Percentiles rank a stretch among this genome's conserved stretches.
Evolutionary conservation across 352 stramenopile genomes (phyloP).

Genomic region (Globisporangium megalacanthum): DNA sequence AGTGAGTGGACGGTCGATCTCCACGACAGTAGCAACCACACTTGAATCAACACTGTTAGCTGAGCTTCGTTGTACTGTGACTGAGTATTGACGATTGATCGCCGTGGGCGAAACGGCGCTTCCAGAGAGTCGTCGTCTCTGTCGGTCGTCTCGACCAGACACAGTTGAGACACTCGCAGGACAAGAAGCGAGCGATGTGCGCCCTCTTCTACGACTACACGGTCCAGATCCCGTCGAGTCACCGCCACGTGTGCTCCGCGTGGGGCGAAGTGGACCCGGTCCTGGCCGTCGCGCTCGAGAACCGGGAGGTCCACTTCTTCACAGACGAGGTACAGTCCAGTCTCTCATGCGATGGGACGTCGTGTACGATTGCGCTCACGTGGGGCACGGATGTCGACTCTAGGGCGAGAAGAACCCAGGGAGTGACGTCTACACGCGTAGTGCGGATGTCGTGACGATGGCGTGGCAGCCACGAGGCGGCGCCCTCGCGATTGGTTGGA

Average conservation of each 20-base stretch:
- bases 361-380: neutral
- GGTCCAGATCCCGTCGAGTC: constrained; percentile 52
- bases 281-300: constrained; percentile 76
- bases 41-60: too few relatives aligned
- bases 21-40: too few relatives aligned
- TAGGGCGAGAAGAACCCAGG: constrained; percentile 66
- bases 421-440: constrained; percentile 47
- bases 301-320: constrained; percentile 87
- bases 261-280: constrained; percentile 85
- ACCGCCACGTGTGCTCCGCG: constrained; percentile 63
- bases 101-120: too few relatives aligned
- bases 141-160: too few relatives aligned
- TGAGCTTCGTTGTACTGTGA: too few relatives aligned
- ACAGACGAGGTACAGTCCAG: constrained; percentile 63
- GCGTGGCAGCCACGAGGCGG: constrained; percentile 82
- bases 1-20: neutral
- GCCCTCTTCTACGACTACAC: constrained; percentile 85
- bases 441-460: constrained; percentile 72
- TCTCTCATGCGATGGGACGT: neutral
- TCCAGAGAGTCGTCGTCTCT: too few relatives aligned
- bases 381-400: neutral
- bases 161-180: too few relatives aligned
- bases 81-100: too few relatives aligned
- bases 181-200: constrained; percentile 11
- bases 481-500: constrained; percentile 80